Evolutionary conservation across 2,329 filamentous ascomycete species (phyloP).

Genomic region (Penicillium sp.): DNA sequence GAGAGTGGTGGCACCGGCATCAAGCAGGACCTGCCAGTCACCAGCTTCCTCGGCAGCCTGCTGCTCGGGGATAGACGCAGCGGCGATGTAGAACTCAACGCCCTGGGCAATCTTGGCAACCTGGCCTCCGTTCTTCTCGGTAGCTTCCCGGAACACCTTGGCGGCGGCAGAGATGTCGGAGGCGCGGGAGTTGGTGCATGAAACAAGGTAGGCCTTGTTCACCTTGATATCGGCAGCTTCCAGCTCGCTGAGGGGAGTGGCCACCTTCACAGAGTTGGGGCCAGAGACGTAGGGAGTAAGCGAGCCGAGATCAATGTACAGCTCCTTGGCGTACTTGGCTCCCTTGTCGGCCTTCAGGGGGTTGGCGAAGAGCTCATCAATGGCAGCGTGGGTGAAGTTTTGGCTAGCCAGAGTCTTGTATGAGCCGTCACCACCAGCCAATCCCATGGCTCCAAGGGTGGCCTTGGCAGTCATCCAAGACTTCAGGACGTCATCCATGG

Average conservation of each 20-base stretch:
- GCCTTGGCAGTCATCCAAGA: slow-evolving; percentile 78
- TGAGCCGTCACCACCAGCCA: slow-evolving; percentile 43
- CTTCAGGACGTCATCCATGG: slow-evolving; percentile 72
- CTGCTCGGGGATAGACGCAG: slow-evolving; percentile 80
- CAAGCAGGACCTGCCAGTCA: slow-evolving; percentile 80
- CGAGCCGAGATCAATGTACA: slow-evolving; percentile 80
- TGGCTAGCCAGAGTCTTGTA: slow-evolving; percentile 52
- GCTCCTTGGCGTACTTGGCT: slow-evolving; percentile 78
- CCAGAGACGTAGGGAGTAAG: slow-evolving; percentile 83
- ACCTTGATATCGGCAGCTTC: slow-evolving; percentile 73
- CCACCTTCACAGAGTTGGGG: slow-evolving; percentile 85
- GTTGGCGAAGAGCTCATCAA: slow-evolving; percentile 72
- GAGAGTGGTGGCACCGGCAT: slow-evolving; percentile 73
- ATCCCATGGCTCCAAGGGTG: slow-evolving; percentile 66
- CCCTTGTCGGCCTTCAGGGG: slow-evolving; percentile 71
- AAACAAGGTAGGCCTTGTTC: slow-evolving; percentile 83
- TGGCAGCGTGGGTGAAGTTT: slow-evolving; percentile 70
- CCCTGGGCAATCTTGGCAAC: slow-evolving; percentile 71
- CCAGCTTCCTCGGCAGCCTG: slow-evolving; percentile 74
- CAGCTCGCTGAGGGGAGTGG: slow-evolving; percentile 74
- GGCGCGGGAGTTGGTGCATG: slow-evolving; percentile 82
- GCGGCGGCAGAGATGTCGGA: slow-evolving; percentile 83
- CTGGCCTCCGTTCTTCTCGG: slow-evolving; percentile 59
- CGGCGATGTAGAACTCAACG: slow-evolving; percentile 87
- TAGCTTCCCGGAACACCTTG: slow-evolving; percentile 79